A percentile compares a stretch with the other conserved stretches of the same genome.
Conservation (phyloP, 495 filamentous ascomycete genomes). For the Aspergillus conjunctus region DNA sequence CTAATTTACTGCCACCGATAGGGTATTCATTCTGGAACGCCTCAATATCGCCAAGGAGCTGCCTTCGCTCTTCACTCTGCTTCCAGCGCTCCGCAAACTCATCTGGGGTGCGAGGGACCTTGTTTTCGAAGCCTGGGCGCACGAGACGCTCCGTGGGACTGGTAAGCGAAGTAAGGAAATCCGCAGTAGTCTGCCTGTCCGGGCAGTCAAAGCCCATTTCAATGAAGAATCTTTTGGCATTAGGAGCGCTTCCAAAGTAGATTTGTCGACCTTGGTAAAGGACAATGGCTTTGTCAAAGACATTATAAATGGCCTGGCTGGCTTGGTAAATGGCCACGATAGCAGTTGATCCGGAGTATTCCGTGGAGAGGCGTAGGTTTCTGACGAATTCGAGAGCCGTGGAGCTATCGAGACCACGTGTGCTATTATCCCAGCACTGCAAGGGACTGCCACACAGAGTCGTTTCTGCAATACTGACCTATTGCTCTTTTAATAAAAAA, state of each 20-base stretch:
- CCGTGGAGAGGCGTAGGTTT: slow-evolving; percentile 65
- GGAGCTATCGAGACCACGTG: slow-evolving; percentile 76
- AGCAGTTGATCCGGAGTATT: slow-evolving; percentile 64
- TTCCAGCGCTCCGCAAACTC: slow-evolving; percentile 78
- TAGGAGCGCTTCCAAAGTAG: slow-evolving; percentile 67
- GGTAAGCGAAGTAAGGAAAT: slow-evolving; percentile 81
- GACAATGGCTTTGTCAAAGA: slow-evolving; percentile 77
- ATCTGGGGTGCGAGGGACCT: slow-evolving; percentile 70
- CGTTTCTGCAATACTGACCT: slow-evolving; percentile 71
- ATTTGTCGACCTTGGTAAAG: slow-evolving; percentile 85
- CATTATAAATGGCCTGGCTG: slow-evolving; percentile 72
- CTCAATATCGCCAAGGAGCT: slow-evolving; percentile 70
- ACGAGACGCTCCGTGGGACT: slow-evolving; percentile 67
- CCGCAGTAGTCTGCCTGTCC: slow-evolving; percentile 70
- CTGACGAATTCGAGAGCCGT: slow-evolving; percentile 81
- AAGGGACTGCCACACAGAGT: slow-evolving; percentile 65
- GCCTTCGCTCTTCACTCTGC: slow-evolving; percentile 65
- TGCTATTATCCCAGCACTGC: slow-evolving; percentile 82
- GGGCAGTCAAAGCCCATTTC: slow-evolving; percentile 77
- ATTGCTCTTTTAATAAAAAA: too few relatives aligned
- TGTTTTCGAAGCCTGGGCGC: slow-evolving; percentile 63
- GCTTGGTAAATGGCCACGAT: slow-evolving; percentile 87
- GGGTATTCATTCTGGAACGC: slow-evolving; percentile 65
- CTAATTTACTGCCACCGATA: slow-evolving; percentile 62
- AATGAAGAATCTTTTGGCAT: slow-evolving; percentile 69